These are phyloP conservation scores for Onygenales sp. DNA, from an alignment of 2,329 filamentous ascomycete species.

Conservation along the genomic window DNA sequence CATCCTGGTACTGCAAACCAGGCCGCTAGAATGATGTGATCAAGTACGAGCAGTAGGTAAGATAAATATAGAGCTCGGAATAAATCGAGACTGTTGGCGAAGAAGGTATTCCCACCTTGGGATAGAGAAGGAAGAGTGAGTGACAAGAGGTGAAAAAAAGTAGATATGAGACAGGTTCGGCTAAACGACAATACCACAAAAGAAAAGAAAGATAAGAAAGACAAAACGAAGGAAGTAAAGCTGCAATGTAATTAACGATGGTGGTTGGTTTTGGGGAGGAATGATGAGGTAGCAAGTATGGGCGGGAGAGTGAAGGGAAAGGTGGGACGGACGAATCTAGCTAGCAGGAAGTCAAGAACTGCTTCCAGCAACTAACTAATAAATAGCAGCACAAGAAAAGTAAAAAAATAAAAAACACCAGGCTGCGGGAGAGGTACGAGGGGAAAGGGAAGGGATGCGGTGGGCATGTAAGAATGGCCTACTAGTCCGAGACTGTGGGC, in stretches of 20 bases:
- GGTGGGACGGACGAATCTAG: not conserved
- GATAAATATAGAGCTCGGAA: not conserved
- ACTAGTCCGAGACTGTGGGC: not conserved
- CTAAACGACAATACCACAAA: not conserved
- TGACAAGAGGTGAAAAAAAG: not conserved
- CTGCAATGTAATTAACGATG: not conserved
- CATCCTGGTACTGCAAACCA: constrained; percentile 18
- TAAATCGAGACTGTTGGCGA: not conserved
- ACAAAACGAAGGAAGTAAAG: not conserved
- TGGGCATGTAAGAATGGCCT: not conserved
- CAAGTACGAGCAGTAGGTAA: not conserved
- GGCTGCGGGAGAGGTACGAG: not conserved
- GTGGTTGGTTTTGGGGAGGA: not conserved
- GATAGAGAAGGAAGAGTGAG: not conserved
- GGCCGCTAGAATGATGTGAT: not conserved
- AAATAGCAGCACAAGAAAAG: constrained; percentile 4
- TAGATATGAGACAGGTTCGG: not conserved
- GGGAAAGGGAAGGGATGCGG: not conserved
- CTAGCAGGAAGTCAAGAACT: not conserved
- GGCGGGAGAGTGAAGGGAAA: not conserved
- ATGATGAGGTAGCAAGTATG: not conserved
- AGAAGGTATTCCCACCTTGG: not conserved
- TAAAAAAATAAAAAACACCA: not conserved
- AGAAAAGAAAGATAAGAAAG: not conserved
- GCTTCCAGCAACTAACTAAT: not conserved